phyloP scores from a whole-genome alignment of 306 rosid genomes.

The Trichosanthes truncata region DNA sequence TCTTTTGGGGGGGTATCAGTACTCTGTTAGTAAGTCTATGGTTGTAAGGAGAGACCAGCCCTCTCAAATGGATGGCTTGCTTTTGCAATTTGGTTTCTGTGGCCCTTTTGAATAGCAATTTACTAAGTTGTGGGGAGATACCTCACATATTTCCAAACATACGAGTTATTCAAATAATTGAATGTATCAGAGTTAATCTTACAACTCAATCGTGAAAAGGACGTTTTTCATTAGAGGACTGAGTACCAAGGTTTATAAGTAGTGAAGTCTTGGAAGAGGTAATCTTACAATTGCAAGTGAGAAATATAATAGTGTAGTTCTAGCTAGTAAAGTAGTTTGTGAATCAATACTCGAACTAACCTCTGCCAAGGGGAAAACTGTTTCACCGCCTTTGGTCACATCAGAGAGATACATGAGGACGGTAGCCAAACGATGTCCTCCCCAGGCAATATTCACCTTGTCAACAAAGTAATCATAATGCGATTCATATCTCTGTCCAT shows the following conservation, averaged over 20 bases:
- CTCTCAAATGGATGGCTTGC: no score
- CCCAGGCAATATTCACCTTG: conserved; percentile 76
- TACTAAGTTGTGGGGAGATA: no score
- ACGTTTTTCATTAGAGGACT: neutral
- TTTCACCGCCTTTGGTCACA: conserved; percentile 90
- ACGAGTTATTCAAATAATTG: neutral
- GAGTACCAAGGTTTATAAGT: neutral
- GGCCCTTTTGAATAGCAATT: no score
- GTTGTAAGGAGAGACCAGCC: no score
- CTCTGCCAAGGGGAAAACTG: conserved; percentile 88
- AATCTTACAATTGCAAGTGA: neutral
- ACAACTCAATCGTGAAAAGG: neutral
- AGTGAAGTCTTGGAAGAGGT: neutral
- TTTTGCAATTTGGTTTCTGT: no score
- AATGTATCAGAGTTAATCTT: neutral
- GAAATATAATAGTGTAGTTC: neutral
- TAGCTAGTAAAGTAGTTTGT: neutral
- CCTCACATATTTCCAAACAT: neutral
- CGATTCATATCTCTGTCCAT: conserved; percentile 89
- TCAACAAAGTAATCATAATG: conserved; percentile 87
- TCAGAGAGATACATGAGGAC: conserved; percentile 89
- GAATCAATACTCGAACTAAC: conserved; percentile 56
- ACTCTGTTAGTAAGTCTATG: no score
- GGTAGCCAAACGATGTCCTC: conserved; percentile 86
- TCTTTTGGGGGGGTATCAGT: no score